A percentile compares a stretch with the other conserved stretches of the same genome.
Conservation (phyloP, 768 basidiomycete species). For the Suillus occidentalis region DNA sequence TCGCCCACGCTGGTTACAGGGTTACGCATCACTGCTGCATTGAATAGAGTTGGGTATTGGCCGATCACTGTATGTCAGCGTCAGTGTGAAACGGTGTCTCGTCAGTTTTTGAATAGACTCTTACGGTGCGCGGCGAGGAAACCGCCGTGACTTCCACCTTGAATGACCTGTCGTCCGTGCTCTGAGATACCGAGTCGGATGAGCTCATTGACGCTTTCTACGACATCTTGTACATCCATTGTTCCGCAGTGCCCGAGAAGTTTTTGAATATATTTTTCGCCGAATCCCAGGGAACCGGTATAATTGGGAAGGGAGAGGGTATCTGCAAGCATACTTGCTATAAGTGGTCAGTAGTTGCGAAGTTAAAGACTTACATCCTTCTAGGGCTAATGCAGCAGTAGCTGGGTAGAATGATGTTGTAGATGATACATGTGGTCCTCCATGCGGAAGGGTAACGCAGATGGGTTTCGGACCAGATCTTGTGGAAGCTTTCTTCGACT, state of each 20-base stretch:
- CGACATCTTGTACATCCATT: slow-evolving; percentile 66
- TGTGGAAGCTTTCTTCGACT: slow-evolving; percentile 22
- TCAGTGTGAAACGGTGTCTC: not conserved
- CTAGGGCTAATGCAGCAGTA: slow-evolving; percentile 47
- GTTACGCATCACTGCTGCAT: slow-evolving; percentile 63
- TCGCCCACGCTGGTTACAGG: slow-evolving; percentile 67
- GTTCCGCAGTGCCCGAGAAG: slow-evolving; percentile 61
- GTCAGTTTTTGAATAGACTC: slow-evolving; percentile 21
- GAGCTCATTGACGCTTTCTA: slow-evolving; percentile 52
- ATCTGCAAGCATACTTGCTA: slow-evolving; percentile 36
- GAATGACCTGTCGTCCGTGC: slow-evolving; percentile 52
- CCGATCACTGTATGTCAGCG: slow-evolving; percentile 51
- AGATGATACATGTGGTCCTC: slow-evolving; percentile 57
- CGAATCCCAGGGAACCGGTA: slow-evolving; percentile 66
- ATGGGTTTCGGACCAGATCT: slow-evolving; percentile 31
- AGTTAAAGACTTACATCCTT: slow-evolving; percentile 52
- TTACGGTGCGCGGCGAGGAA: slow-evolving; percentile 59
- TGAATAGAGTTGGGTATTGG: slow-evolving; percentile 59
- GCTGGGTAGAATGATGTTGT: slow-evolving; percentile 49
- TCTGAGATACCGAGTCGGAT: slow-evolving; percentile 49
- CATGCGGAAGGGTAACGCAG: slow-evolving; percentile 57
- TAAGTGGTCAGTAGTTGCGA: not conserved
- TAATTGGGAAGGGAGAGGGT: slow-evolving; percentile 65
- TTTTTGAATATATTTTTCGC: slow-evolving; percentile 53
- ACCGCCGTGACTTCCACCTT: slow-evolving; percentile 73